Base-by-base conservation (phyloP, 2,329 filamentous ascomycete genomes). In the Aspergillus sp. region DNA sequence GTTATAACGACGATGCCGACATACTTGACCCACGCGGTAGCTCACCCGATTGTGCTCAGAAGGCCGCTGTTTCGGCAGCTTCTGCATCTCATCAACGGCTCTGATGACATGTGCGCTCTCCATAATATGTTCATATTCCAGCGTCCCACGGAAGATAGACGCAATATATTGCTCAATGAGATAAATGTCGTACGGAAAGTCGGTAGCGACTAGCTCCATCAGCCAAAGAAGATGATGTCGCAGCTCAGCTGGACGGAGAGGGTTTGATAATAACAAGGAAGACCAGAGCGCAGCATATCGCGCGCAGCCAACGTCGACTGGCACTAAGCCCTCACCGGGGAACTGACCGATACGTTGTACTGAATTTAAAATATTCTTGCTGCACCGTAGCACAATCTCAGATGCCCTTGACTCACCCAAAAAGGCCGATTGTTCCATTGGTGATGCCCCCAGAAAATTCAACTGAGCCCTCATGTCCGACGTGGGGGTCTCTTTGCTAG, bases 11-110 rank as follows among this genome's bases (percentile, higher is more conserved):
- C 81, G 85, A 74, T 99, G 95, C 48, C 82, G 83, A 70, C 98
- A 96, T 6, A 96, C 83, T 66, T 96, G 89, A 1, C 95, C 95
- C 48, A 96, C 83, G 50, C 81, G 84, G 71, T 85, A 93, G 59
- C 76, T 81, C 50, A 91, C 84, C 26, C 74, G 68, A n/a, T 68
- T 67, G 59, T 69, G 66, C 69, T 74, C 64, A 63, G 60, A 48
- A 20, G 62, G 62, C 36, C 77, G 74, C 22, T 56, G 59, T 52
- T 74, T 75, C n/a, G 77, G 60, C 59, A 79, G 76, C 60, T 82
- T 85, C 2, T 78, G 78, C 57, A 82, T 83, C 11, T 77, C 74
- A 66, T 89, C 87, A 26, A 80, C 78, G 5, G 78, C 77, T 41
- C 82, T 79, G 66, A 87, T 82, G 15, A 81, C 77, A 43, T 81